Conservation (phyloP, 1,139 yeast species). For the Saccharomyces hybrid region DNA sequence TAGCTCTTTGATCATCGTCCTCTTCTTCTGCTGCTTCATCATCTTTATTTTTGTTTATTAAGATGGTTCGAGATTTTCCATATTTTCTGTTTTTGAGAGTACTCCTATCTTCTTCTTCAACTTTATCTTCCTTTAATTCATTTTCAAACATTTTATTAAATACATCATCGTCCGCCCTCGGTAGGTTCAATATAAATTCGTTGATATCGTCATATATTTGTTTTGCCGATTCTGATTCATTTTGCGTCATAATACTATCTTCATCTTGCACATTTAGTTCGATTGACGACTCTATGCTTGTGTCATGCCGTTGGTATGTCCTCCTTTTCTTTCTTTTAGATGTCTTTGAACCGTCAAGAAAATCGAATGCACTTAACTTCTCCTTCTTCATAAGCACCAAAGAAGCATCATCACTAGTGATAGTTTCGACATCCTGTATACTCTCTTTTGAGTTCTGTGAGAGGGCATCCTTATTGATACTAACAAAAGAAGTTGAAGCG, state of each 20-base stretch:
- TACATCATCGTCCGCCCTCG: constrained; percentile 5
- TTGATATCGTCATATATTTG: constrained; percentile 11
- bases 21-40: constrained; percentile 6
- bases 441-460: neutral
- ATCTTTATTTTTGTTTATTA: constrained; percentile 11
- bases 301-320: constrained; percentile 12
- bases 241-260: neutral
- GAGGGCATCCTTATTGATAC: neutral
- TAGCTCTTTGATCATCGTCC: constrained; percentile 4
- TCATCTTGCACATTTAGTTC: neutral
- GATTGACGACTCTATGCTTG: neutral
- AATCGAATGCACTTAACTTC: constrained; percentile 16
- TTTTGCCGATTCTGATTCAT: constrained; percentile 5
- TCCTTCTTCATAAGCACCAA: neutral
- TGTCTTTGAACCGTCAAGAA: constrained; percentile 14
- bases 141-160: constrained; percentile 7
- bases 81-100: constrained; percentile 5
- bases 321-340: constrained; percentile 13
- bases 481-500: neutral
- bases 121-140: constrained; percentile 3
- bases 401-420: neutral
- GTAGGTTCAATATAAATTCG: constrained; percentile 10
- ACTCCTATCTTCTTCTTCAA: neutral
- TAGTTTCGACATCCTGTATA: neutral
- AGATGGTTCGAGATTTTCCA: constrained; percentile 13